These are phyloP conservation scores for Solanum rostratum DNA, from an alignment of 257 asterid species.

Conservation along the genomic window DNA sequence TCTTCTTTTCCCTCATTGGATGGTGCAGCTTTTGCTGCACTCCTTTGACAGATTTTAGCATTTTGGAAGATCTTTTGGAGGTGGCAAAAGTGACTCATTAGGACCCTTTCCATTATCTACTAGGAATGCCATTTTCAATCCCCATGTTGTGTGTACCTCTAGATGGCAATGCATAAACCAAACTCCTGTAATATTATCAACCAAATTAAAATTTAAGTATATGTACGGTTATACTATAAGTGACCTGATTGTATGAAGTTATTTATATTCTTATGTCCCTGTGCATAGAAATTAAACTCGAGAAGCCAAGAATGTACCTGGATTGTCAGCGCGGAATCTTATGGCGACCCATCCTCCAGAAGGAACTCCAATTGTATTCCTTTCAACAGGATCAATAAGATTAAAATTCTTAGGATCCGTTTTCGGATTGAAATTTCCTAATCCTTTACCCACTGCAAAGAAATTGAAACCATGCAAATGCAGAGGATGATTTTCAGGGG, in stretches of 20 bases:
- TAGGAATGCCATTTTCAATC: slow-evolving; percentile 72
- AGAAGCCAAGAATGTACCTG: slow-evolving; percentile 31
- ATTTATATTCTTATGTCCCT: not conserved
- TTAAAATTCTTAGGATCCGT: slow-evolving; percentile 53
- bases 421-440: slow-evolving; percentile 59
- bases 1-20: not conserved
- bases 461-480: slow-evolving; percentile 94
- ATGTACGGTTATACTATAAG: not conserved
- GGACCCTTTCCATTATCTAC: slow-evolving; percentile 82
- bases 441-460: slow-evolving; percentile 64
- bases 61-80: slow-evolving; percentile 75
- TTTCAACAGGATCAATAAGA: slow-evolving; percentile 81
- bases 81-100: slow-evolving; percentile 52
- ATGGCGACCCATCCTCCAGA: slow-evolving; percentile 96
- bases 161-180: slow-evolving; percentile 95
- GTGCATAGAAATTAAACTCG: not conserved
- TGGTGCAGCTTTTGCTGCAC: not conserved
- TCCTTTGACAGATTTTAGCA: slow-evolving; percentile 20
- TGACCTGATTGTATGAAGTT: not conserved
- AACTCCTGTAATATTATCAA: slow-evolving; percentile 31
- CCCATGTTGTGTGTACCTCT: slow-evolving; percentile 93
- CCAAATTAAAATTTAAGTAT: not conserved
- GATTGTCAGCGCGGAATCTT: slow-evolving; percentile 81
- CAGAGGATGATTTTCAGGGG: slow-evolving; percentile 77
- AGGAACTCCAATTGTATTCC: slow-evolving; percentile 89